A percentile compares a stretch with the other conserved stretches of the same genome.
Conservation (phyloP, 768 basidiomycete species). For the Termitomyces sp. region DNA sequence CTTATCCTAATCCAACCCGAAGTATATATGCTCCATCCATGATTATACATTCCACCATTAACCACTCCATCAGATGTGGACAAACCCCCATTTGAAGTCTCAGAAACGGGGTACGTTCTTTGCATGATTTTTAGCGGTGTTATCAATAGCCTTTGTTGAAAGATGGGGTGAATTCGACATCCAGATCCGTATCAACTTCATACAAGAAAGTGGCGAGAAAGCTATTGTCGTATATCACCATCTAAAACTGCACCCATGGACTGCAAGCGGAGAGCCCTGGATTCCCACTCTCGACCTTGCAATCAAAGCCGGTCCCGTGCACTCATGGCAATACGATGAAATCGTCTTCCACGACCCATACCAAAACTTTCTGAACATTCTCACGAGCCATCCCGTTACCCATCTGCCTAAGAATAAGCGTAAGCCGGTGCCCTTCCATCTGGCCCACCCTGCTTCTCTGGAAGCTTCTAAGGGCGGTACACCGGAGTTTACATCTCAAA, state of each 20-base stretch:
- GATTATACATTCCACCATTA: slow-evolving; percentile 1
- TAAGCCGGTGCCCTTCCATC: slow-evolving; percentile 68
- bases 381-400: slow-evolving; percentile 81
- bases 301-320: slow-evolving; percentile 70
- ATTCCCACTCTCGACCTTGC: slow-evolving; percentile 65
- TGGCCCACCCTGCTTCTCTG: slow-evolving; percentile 54
- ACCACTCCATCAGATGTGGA: slow-evolving; percentile 60
- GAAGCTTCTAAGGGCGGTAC: slow-evolving; percentile 63
- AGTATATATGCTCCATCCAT: slow-evolving; percentile 51
- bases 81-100: slow-evolving; percentile 89
- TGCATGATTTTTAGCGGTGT: neutral
- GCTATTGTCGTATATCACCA: slow-evolving; percentile 85
- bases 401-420: slow-evolving; percentile 61
- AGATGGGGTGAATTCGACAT: slow-evolving; percentile 99
- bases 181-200: slow-evolving; percentile 85
- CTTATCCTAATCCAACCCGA: slow-evolving; percentile 85
- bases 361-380: slow-evolving; percentile 74
- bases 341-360: slow-evolving; percentile 95
- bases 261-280: slow-evolving; percentile 54
- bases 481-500: slow-evolving; percentile 79
- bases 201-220: slow-evolving; percentile 88
- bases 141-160: neutral
- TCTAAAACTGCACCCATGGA: slow-evolving; percentile 93
- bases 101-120: slow-evolving; percentile 80
- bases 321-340: slow-evolving; percentile 99